A percentile compares a stretch with the other conserved stretches of the same genome.
Conservation (phyloP, 2,329 filamentous ascomycete genomes). For the Immersiporthe knoxdaviesiana region DNA sequence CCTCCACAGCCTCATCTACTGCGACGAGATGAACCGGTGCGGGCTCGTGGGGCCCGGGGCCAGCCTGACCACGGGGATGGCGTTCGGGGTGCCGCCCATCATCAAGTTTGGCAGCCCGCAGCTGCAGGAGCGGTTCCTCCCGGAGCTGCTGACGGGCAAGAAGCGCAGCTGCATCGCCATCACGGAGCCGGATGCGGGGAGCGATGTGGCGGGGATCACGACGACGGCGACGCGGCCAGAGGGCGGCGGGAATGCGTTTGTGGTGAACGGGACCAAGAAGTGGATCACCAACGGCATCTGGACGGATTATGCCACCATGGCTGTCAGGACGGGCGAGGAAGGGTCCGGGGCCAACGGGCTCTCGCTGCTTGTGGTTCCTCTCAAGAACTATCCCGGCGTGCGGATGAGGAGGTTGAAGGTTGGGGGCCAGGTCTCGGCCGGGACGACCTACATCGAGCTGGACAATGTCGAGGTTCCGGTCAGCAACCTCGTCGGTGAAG, state of each 20-base stretch:
- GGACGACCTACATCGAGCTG: conserved; percentile 76
- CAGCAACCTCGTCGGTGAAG: conserved; percentile 69
- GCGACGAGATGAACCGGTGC: conserved; percentile 69
- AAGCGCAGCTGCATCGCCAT: conserved; percentile 77
- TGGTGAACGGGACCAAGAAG: conserved; percentile 78
- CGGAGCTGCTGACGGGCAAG: conserved; percentile 67
- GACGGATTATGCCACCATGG: conserved; percentile 67
- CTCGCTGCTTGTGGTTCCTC: conserved; percentile 69
- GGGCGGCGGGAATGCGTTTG: conserved; percentile 65
- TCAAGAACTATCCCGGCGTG: conserved; percentile 70
- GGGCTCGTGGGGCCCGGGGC: conserved; percentile 66
- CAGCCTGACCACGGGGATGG: conserved; percentile 71
- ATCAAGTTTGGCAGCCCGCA: conserved; percentile 67
- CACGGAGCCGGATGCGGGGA: conserved; percentile 75
- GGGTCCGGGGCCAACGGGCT: conserved; percentile 65
- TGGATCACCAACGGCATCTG: conserved; percentile 49
- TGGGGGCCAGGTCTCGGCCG: conserved; percentile 64
- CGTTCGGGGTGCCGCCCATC: conserved; percentile 73
- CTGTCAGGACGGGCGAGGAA: conserved; percentile 67
- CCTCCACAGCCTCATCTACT: conserved; percentile 70
- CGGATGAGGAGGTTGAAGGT: conserved; percentile 70
- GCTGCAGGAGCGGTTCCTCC: conserved; percentile 68
- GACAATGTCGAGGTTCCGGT: conserved; percentile 75
- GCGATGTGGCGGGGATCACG: conserved; percentile 73
- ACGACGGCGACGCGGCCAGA: conserved; percentile 66